These are phyloP conservation scores for Aspergillus steynii DNA, from an alignment of 495 filamentous ascomycete species.

Conservation along the genomic window DNA sequence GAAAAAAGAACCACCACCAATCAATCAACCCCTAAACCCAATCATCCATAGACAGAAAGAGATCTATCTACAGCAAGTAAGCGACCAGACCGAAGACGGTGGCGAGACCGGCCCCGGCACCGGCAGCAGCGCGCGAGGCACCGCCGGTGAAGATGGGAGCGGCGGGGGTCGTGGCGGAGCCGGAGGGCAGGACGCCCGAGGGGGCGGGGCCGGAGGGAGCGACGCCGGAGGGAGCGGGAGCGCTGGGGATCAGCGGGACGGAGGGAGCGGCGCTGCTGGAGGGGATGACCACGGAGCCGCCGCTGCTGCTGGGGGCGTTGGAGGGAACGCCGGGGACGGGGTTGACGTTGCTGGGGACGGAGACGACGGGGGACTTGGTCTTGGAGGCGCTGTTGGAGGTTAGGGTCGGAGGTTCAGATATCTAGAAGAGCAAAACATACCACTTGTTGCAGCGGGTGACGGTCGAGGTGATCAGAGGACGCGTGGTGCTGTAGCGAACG, in stretches of 20 bases:
- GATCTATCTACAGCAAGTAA: constrained; percentile 66
- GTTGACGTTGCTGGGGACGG: constrained; percentile 16
- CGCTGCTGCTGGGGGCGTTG: constrained; percentile 36
- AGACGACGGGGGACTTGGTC: neutral
- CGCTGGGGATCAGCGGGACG: constrained; percentile 55
- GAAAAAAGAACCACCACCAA: neutral
- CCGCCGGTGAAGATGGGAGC: constrained; percentile 48
- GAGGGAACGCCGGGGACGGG: constrained; percentile 47
- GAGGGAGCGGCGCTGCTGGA: constrained; percentile 41
- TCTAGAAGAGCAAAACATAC: constrained; percentile 35
- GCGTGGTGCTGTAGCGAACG: constrained; percentile 62
- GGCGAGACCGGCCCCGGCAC: constrained; percentile 70
- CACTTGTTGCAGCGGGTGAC: constrained; percentile 67
- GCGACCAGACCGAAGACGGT: constrained; percentile 74
- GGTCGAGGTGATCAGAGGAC: constrained; percentile 63
- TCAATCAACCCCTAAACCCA: neutral
- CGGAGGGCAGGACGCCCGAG: constrained; percentile 35
- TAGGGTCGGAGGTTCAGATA: constrained; percentile 1
- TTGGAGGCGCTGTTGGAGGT: constrained; percentile 16
- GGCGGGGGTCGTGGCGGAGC: constrained; percentile 53
- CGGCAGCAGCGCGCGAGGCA: constrained; percentile 43
- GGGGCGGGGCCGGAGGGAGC: constrained; percentile 8
- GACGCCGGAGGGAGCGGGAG: neutral
- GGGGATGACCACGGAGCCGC: constrained; percentile 44
- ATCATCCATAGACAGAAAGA: constrained; percentile 3